Evolutionary conservation across 371 early-diverging fungal species (phyloP), one percentile per base, ranked within the genome.

Genomic region (Rhizomucor pusillus): DNA sequence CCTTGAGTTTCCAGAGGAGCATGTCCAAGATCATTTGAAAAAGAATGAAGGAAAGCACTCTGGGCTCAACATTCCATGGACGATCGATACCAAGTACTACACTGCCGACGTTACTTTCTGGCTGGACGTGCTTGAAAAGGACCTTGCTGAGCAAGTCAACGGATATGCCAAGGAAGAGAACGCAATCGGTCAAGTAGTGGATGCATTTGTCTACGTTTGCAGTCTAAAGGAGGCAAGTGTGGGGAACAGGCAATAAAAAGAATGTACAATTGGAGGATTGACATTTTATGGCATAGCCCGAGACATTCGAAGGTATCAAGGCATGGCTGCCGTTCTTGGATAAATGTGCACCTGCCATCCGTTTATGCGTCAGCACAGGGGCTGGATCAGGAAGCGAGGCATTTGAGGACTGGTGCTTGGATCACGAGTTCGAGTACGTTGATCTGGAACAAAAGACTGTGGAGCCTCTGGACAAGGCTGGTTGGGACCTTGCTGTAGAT

Each of bases 1-100:
- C 12, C 39, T 43, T 43, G 54, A 50, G 9, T 69, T 67, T 47
- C 62, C 58, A 19, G 50, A 62, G 47, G 39, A 36, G 1, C 43
- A 47, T n/a, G 67, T 70, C 1, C 53, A 67, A 37, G 57, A 54
- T 11, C 25, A 63, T 46, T 50, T 69, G 37, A 59, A 62, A 57
- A 65, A 60, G 50, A 62, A 65, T 0, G 65, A 78, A 0, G 65
- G 60, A 9, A 60, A 50, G 22, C 65, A 77, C 52, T 67, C 75
- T 1, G 83, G 83, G 2, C 63, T 77, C 3, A 69, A 66, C n/a
- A 77, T 87, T 35, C 86, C 86, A 11, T 85, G 81, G 75, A 73
- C 61, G 1, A 75, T 90, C 22, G 72, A 79, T 18, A 90, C 85
- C 13, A 88, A 87, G 52, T 90, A 90, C 65, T 90, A 89, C 59